Evolutionary conservation across 305 asterid species (phyloP), one percentile per base, ranked within the genome.

Genomic region (Solanum chacoense): DNA sequence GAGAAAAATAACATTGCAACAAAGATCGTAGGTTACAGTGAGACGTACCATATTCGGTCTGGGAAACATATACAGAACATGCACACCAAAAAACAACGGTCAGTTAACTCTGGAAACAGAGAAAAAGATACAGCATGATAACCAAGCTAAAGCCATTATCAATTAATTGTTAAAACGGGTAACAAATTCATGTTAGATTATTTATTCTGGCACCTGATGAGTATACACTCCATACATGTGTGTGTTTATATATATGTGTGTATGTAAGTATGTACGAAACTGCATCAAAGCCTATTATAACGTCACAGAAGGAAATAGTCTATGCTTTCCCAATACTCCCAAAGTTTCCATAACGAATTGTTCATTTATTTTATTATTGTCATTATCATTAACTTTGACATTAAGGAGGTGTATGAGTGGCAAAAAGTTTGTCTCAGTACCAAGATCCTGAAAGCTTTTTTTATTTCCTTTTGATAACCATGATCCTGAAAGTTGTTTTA

Each of bases 1-100:
- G 87, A 81, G 50, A 71, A 86, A 11, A 69, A 80, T 37, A 84
- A 32, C 12, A 75, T 37, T 87, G 59, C 72, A 84, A 89, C 69
- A n/a, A 85, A 22, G 88, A 89, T 72, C 83, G 89, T 11, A 84
- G 88, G 29, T 42, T 69, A 45, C 12, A 28, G 22, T 6, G 65
- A 87, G 88, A 55, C 76, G 90, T 94, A 96, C 99, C 99, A 94
- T 91, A 89, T 96, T 96, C 77, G 99, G 99, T 86, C 99, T 96
- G 94, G 90, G 87, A 76, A 88, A 88, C 42, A 75, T 90, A 73
- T 88, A 94, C 90, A 85, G 89, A 74, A 88, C 93, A 92, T 89
- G 92, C 92, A 91, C 85, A 89, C 87, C 20, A 50, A 88, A 24
- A 86, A 72, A n/a, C 85, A 78, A 28, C 12, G 24, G 87, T 92